Evolutionary conservation across 257 asterid genomes (phyloP).

Genomic region (Solanum gandarillasii): DNA sequence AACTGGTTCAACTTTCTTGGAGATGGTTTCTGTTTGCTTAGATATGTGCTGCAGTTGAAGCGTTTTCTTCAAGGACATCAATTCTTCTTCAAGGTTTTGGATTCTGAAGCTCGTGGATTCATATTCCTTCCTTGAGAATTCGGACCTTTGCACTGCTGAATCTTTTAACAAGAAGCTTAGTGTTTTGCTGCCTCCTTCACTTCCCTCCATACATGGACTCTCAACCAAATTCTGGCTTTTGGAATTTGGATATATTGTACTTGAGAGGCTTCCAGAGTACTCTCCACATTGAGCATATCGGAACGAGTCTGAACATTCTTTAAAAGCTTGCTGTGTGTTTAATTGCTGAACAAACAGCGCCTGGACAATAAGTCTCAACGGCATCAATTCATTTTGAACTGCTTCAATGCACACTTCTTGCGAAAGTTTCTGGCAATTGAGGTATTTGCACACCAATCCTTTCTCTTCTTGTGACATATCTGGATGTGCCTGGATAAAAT

Average conservation of each 20-base stretch:
- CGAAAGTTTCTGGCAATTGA: conserved; percentile 64
- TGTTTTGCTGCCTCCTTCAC: conserved; percentile 25
- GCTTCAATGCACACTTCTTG: conserved; percentile 55
- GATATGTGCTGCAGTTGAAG: conserved; percentile 28
- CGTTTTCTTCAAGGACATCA: conserved; percentile 38
- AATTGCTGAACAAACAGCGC: conserved; percentile 71
- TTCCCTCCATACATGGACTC: conserved; percentile 28
- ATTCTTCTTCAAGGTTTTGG: conserved; percentile 53
- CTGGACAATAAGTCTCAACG: conserved; percentile 57
- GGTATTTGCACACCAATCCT: conserved; percentile 45
- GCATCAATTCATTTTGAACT: conserved; percentile 64
- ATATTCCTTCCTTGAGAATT: conserved; percentile 31
- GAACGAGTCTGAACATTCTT: conserved; percentile 53
- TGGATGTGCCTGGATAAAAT: conserved; percentile 34
- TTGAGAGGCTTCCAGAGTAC: conserved; percentile 32
- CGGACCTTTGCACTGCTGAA: conserved; percentile 12
- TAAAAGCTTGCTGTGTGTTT: conserved; percentile 59
- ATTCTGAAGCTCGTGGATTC: conserved; percentile 69
- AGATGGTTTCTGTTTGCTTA: conserved; percentile 15
- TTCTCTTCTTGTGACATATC: conserved; percentile 51
- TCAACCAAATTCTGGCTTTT: conserved; percentile 30
- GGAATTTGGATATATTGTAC: conserved; percentile 39
- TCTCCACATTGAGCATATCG: conserved; percentile 35
- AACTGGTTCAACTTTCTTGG: conserved; percentile 17
- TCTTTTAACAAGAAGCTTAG: conserved; percentile 34